phyloP scores from a whole-genome alignment of 202 grass and related monocot genomes.

The Miscanthus sacchariflorus region DNA sequence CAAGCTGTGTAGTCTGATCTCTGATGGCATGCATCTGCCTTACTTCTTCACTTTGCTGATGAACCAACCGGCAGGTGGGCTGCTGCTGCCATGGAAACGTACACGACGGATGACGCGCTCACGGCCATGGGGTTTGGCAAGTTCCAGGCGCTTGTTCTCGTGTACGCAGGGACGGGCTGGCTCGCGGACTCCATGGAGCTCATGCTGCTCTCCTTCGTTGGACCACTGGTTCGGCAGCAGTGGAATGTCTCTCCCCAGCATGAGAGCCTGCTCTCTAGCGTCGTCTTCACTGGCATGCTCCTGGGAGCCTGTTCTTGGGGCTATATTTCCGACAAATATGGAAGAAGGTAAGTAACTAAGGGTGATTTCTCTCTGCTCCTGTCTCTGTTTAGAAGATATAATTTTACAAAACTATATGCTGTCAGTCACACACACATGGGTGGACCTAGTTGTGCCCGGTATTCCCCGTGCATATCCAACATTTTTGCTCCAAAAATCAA shows the following conservation, averaged over 20 bases:
- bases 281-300: slow-evolving; percentile 84
- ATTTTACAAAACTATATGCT: no score
- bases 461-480: no score
- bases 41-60: background rate
- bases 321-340: slow-evolving; percentile 79
- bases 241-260: slow-evolving; percentile 68
- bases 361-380: no score
- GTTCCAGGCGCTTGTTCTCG: slow-evolving; percentile 80
- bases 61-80: slow-evolving; percentile 20
- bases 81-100: slow-evolving; percentile 43
- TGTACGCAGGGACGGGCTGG: slow-evolving; percentile 81
- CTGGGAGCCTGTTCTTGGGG: slow-evolving; percentile 72
- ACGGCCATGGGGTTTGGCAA: slow-evolving; percentile 73
- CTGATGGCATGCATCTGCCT: background rate
- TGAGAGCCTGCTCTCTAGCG: slow-evolving; percentile 80
- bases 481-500: no score
- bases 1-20: background rate
- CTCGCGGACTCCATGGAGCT: slow-evolving; percentile 84
- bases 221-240: slow-evolving; percentile 62
- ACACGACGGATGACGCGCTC: slow-evolving; percentile 81
- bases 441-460: no score
- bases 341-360: slow-evolving; percentile 59
- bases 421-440: no score
- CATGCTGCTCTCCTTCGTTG: slow-evolving; percentile 91
- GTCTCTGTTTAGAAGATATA: no score